These are phyloP conservation scores for Neotropicomus parvogracilis DNA, from an alignment of 1,284 basidiomycete genomes.

Conservation along the genomic window DNA sequence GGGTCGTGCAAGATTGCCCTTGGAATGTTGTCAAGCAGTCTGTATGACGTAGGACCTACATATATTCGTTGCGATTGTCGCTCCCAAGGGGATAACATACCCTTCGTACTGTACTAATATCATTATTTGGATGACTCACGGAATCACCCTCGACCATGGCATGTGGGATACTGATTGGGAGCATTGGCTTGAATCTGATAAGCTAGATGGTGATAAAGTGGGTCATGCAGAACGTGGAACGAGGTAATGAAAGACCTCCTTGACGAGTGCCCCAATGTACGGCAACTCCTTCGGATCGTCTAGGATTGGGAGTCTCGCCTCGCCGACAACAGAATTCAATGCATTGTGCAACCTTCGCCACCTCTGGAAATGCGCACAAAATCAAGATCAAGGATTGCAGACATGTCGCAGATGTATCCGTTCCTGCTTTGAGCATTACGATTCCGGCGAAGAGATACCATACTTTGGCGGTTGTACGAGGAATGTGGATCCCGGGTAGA, in stretches of 20 bases:
- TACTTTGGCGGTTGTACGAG: too few relatives aligned
- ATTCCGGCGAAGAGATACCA: too few relatives aligned
- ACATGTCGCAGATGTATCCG: conserved; percentile 8
- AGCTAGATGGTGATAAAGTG: background rate
- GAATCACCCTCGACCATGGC: conserved; percentile 2
- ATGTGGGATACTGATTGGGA: conserved; percentile 3
- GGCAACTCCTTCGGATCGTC: conserved; percentile 6
- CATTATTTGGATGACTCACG: background rate
- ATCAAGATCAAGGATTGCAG: conserved; percentile 6
- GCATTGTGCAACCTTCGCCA: conserved; percentile 4
- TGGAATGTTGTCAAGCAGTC: background rate
- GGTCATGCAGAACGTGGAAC: background rate
- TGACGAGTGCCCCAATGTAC: conserved; percentile 3
- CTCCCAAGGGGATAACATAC: conserved; percentile 2
- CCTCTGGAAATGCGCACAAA: conserved; percentile 5
- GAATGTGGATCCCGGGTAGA: too few relatives aligned
- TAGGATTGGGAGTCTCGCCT: conserved; percentile 2
- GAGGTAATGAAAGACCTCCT: background rate
- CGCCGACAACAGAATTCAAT: conserved; percentile 7
- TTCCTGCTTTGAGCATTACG: conserved; percentile 6
- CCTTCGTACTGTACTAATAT: background rate
- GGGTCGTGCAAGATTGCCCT: conserved; percentile 7
- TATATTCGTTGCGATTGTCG: conserved; percentile 3
- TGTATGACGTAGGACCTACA: background rate
- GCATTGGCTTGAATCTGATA: conserved; percentile 3